phyloP scores from a whole-genome alignment of 169 alveolate genomes.

The Babesia divergens region DNA sequence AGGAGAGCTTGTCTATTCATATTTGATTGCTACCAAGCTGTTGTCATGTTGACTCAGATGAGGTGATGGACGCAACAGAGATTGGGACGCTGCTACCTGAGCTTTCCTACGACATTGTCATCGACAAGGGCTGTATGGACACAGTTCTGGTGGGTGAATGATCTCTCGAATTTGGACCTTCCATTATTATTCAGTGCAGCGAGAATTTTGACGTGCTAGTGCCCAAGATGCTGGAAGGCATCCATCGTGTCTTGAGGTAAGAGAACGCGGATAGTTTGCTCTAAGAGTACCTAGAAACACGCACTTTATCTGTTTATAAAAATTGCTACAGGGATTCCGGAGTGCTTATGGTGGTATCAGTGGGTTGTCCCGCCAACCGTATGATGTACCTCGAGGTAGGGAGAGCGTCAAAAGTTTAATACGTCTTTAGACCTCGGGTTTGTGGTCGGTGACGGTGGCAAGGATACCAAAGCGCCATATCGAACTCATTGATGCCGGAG shows the following conservation, averaged over 20 bases:
- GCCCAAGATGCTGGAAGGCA: conserved; percentile 16
- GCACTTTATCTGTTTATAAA: background rate
- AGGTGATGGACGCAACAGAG: conserved; percentile 33
- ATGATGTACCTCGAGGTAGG: conserved; percentile 54
- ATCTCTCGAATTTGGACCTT: background rate
- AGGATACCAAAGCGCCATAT: conserved; percentile 18
- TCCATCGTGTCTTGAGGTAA: conserved; percentile 33
- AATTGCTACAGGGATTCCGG: conserved; percentile 26
- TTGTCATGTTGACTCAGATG: conserved; percentile 6
- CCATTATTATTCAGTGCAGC: conserved; percentile 21
- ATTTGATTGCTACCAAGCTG: background rate
- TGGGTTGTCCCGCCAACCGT: conserved; percentile 54
- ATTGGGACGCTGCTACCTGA: conserved; percentile 29
- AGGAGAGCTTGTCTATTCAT: background rate
- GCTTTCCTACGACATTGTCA: conserved; percentile 62
- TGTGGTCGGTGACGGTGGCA: conserved; percentile 43
- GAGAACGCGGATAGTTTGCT: background rate
- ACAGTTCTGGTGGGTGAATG: conserved; percentile 45
- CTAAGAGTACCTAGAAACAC: background rate
- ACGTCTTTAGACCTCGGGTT: background rate
- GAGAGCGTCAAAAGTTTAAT: background rate
- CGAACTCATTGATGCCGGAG: conserved; percentile 13
- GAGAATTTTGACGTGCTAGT: conserved; percentile 25
- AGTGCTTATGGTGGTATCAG: conserved; percentile 30
- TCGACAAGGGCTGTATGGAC: conserved; percentile 78